Percentiles rank a stretch among this genome's conserved stretches.
These are phyloP conservation scores for Exophiala aquamarina DNA, from an alignment of 2,329 filamentous ascomycete species.

Conservation along the genomic window DNA sequence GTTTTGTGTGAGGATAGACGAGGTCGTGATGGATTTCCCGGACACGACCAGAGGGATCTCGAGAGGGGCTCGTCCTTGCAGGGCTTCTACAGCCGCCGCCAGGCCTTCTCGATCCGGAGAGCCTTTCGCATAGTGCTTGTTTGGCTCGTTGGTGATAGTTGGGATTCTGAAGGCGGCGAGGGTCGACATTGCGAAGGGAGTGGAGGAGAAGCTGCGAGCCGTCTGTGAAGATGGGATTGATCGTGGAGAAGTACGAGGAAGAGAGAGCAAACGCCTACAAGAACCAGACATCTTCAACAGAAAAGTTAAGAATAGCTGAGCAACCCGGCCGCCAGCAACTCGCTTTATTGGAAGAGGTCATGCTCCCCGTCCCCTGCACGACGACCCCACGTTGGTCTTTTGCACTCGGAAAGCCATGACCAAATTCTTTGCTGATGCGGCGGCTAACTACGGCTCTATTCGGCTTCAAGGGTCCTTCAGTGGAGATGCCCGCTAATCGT, in stretches of 20 bases:
- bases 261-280: slow-evolving; percentile 11
- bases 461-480: background rate
- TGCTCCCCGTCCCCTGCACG: background rate
- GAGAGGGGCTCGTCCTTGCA: slow-evolving; percentile 69
- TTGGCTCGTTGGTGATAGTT: slow-evolving; percentile 88
- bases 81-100: slow-evolving; percentile 67
- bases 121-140: slow-evolving; percentile 85
- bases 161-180: slow-evolving; percentile 87
- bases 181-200: slow-evolving; percentile 46
- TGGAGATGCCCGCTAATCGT: too few species aligned
- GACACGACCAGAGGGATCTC: slow-evolving; percentile 81
- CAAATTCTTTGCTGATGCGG: background rate
- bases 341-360: background rate
- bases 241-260: slow-evolving; percentile 8
- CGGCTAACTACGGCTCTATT: background rate
- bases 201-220: slow-evolving; percentile 15
- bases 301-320: background rate
- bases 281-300: slow-evolving; percentile 15
- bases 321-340: background rate
- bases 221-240: slow-evolving; percentile 11
- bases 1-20: slow-evolving; percentile 66
- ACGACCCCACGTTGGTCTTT: slow-evolving; percentile 1
- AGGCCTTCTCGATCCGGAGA: slow-evolving; percentile 77
- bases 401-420: slow-evolving; percentile 1
- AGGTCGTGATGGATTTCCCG: slow-evolving; percentile 74